A percentile compares a stretch with the other conserved stretches of the same genome.
Evolutionary conservation across 371 early-diverging fungal species (phyloP).

Genomic region (Mortierella sp.): DNA sequence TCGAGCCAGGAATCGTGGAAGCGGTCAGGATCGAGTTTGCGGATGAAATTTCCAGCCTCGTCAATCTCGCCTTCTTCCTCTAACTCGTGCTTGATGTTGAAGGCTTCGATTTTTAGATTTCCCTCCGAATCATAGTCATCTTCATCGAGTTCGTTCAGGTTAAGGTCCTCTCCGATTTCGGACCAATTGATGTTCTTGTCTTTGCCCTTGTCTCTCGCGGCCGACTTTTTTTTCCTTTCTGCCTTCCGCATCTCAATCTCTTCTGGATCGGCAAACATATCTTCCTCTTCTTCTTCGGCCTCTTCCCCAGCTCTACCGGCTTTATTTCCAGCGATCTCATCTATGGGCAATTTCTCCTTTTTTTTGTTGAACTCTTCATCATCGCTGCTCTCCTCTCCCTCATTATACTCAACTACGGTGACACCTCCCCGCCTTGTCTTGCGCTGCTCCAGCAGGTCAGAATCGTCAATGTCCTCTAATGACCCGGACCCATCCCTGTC

Average conservation of each 20-base stretch:
- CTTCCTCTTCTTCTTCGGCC: slow-evolving; percentile 60
- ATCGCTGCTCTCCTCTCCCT: slow-evolving; percentile 48
- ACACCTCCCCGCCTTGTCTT: slow-evolving; percentile 44
- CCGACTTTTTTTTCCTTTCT: slow-evolving; percentile 20
- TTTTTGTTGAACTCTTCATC: slow-evolving; percentile 35
- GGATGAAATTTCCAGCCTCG: slow-evolving; percentile 84
- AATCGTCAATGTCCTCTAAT: slow-evolving; percentile 42
- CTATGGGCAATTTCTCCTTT: slow-evolving; percentile 36
- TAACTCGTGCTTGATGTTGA: slow-evolving; percentile 90
- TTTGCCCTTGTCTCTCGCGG: slow-evolving; percentile 33
- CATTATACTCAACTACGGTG: slow-evolving; percentile 45
- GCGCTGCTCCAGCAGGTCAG: slow-evolving; percentile 45
- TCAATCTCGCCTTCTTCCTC: slow-evolving; percentile 93
- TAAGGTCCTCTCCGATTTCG: slow-evolving; percentile 29
- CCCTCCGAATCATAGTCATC: slow-evolving; percentile 56
- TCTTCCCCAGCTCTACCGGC: slow-evolving; percentile 54
- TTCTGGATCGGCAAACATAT: slow-evolving; percentile 62
- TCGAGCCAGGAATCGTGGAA: slow-evolving; percentile 93
- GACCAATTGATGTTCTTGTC: slow-evolving; percentile 20
- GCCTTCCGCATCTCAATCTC: slow-evolving; percentile 41
- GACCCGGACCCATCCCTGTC: slow-evolving; percentile 6
- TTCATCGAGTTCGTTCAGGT: slow-evolving; percentile 40
- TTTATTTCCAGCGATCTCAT: slow-evolving; percentile 57
- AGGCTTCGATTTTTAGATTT: slow-evolving; percentile 76
- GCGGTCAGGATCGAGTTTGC: slow-evolving; percentile 83